Evolutionary conservation across 2,329 filamentous ascomycete species (phyloP).

Genomic region (Ophiostoma triangulosporum): DNA sequence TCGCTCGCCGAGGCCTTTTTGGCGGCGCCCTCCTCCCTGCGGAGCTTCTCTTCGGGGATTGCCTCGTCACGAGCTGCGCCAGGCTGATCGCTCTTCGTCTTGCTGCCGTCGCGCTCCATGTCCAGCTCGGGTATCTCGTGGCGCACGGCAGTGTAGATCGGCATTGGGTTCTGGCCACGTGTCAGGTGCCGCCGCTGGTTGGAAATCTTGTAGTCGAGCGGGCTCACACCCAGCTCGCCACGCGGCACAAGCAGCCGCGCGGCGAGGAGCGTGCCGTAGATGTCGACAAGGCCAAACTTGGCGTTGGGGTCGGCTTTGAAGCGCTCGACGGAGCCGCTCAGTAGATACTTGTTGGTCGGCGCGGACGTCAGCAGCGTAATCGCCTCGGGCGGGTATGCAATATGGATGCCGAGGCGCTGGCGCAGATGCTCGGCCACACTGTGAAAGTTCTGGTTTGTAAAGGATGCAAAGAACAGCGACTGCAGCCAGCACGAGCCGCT

Average conservation of each 20-base stretch:
- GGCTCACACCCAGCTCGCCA: constrained; percentile 64
- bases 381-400: constrained; percentile 80
- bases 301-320: constrained; percentile 68
- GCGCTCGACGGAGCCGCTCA: constrained; percentile 84
- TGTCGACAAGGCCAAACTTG: constrained; percentile 80
- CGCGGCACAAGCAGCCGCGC: constrained; percentile 75
- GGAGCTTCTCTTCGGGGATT: background rate
- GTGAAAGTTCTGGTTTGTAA: constrained; percentile 53
- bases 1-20: constrained; percentile 27
- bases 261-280: constrained; percentile 78
- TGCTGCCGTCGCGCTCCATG: constrained; percentile 14
- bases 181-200: constrained; percentile 68
- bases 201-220: constrained; percentile 77
- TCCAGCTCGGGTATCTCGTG: constrained; percentile 75
- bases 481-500: constrained; percentile 96
- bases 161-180: constrained; percentile 69
- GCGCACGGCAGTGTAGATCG: constrained; percentile 89
- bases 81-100: constrained; percentile 18
- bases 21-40: background rate
- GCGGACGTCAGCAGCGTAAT: constrained; percentile 70
- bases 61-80: constrained; percentile 8
- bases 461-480: constrained; percentile 69
- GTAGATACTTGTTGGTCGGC: constrained; percentile 83
- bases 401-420: constrained; percentile 69
- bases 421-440: constrained; percentile 76